These are phyloP conservation scores for Amanita jacksonii DNA, from an alignment of 768 basidiomycete species.

Conservation along the genomic window DNA sequence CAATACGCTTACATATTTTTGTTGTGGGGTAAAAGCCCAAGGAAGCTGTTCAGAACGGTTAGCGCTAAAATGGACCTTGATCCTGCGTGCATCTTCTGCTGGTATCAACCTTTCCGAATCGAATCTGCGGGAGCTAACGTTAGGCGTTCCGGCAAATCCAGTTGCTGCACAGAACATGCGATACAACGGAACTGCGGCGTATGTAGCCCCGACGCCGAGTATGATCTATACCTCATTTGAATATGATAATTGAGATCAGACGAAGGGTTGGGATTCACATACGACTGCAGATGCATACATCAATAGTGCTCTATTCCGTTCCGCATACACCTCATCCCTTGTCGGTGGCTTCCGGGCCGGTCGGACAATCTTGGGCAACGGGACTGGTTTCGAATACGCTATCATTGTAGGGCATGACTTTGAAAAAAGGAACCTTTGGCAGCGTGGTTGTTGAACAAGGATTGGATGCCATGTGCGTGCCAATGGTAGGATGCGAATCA, in stretches of 20 bases:
- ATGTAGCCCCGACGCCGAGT: conserved; percentile 75
- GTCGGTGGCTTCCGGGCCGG: conserved; percentile 6
- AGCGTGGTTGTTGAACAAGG: background rate
- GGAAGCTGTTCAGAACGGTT: conserved; percentile 83
- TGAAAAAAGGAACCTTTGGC: conserved; percentile 2
- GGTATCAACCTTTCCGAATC: conserved; percentile 81
- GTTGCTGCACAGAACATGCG: conserved; percentile 98
- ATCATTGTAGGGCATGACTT: background rate
- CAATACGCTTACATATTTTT: conserved; percentile 80
- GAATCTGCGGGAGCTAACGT: conserved; percentile 78
- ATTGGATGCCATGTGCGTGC: background rate
- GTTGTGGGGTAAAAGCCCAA: conserved; percentile 89
- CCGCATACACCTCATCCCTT: conserved; percentile 35
- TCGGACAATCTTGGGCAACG: too few relatives aligned
- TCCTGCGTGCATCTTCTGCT: conserved; percentile 54
- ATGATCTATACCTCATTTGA: conserved; percentile 46
- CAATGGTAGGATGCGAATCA: too few relatives aligned
- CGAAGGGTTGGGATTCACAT: conserved; percentile 21
- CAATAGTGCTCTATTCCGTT: conserved; percentile 60
- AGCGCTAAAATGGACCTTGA: conserved; percentile 95
- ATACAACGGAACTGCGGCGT: conserved; percentile 95
- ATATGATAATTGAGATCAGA: background rate
- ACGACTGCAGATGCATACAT: conserved; percentile 84
- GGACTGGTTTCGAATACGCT: too few relatives aligned
- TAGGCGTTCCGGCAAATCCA: conserved; percentile 92